Evolutionary conservation across 148 eudicot genomes (phyloP).

Genomic region (Rhododendron vialii): DNA sequence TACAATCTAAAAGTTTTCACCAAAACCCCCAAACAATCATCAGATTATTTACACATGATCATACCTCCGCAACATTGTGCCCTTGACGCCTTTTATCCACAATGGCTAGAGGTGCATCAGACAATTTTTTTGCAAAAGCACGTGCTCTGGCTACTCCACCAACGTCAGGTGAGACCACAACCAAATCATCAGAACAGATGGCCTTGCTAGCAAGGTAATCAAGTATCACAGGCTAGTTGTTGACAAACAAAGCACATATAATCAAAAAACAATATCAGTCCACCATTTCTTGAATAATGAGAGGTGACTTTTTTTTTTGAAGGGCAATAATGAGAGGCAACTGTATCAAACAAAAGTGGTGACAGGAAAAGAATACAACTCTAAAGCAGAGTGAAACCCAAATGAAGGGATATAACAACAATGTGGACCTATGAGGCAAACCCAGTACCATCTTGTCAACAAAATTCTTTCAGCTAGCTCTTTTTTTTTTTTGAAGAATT

Average conservation of each 20-base stretch:
- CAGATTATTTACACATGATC: background rate
- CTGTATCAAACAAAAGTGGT: background rate
- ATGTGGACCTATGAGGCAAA: background rate
- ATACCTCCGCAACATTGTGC: slow-evolving; percentile 93
- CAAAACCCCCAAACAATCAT: background rate
- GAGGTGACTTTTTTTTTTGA: background rate
- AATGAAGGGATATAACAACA: background rate
- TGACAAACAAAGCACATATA: background rate
- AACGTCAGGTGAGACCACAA: slow-evolving; percentile 97
- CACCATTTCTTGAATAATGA: background rate
- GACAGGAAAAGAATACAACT: background rate
- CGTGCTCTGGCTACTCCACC: slow-evolving; percentile 98
- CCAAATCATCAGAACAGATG: slow-evolving; percentile 68
- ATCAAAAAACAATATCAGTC: background rate
- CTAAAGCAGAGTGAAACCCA: background rate
- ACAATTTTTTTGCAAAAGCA: slow-evolving; percentile 91
- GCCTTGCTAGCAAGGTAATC: slow-evolving; percentile 96
- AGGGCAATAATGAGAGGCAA: no score
- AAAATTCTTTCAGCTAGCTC: background rate
- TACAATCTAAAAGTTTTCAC: background rate
- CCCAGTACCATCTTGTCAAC: background rate
- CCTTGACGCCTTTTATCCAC: slow-evolving; percentile 95
- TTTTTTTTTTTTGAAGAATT: no score
- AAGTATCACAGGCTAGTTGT: slow-evolving; percentile 79
- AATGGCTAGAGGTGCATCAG: slow-evolving; percentile 97